A percentile compares a stretch with the other conserved stretches of the same genome.
Evolutionary conservation across 2,329 filamentous ascomycete species (phyloP).

Genomic region (Fusarium nanum): DNA sequence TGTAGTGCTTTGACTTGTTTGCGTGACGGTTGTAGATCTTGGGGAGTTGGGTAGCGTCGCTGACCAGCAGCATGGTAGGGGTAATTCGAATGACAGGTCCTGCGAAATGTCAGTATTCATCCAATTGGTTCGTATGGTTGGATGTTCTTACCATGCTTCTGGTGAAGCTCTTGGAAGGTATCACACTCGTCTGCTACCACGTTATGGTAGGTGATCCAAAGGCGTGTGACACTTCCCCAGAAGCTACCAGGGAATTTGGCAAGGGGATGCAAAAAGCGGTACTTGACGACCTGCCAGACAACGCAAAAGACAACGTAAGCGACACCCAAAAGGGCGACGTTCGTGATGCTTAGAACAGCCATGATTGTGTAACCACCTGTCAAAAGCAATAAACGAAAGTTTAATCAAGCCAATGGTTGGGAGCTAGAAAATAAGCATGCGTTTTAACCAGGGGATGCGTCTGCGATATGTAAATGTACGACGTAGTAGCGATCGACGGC

Average conservation of each 20-base stretch:
- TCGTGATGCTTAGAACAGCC: slow-evolving; percentile 21
- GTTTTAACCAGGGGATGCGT: background rate
- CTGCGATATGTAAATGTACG: background rate
- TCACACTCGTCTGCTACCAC: slow-evolving; percentile 32
- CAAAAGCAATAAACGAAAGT: background rate
- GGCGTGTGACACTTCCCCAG: slow-evolving; percentile 30
- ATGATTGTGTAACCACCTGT: background rate
- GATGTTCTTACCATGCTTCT: slow-evolving; percentile 14
- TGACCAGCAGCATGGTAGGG: slow-evolving; percentile 44
- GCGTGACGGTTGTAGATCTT: slow-evolving; percentile 66
- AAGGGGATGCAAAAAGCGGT: slow-evolving; percentile 37
- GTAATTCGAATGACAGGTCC: slow-evolving; percentile 43
- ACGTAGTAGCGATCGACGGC: slow-evolving; percentile 1
- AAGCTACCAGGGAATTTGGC: slow-evolving; percentile 36
- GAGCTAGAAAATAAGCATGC: slow-evolving; percentile 17
- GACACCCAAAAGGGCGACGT: slow-evolving; percentile 16
- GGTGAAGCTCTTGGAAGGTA: slow-evolving; percentile 33
- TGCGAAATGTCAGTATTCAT: background rate
- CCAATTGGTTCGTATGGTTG: fast-evolving
- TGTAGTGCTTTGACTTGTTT: slow-evolving; percentile 69
- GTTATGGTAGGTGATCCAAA: slow-evolving; percentile 44
- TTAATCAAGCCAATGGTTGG: slow-evolving; percentile 10
- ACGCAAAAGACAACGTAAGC: slow-evolving; percentile 12
- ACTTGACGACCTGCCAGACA: slow-evolving; percentile 26
- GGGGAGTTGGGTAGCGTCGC: slow-evolving; percentile 62